Evolutionary conservation across 441 rosid genomes (phyloP).

Genomic region (Erodium chrysanthum): DNA sequence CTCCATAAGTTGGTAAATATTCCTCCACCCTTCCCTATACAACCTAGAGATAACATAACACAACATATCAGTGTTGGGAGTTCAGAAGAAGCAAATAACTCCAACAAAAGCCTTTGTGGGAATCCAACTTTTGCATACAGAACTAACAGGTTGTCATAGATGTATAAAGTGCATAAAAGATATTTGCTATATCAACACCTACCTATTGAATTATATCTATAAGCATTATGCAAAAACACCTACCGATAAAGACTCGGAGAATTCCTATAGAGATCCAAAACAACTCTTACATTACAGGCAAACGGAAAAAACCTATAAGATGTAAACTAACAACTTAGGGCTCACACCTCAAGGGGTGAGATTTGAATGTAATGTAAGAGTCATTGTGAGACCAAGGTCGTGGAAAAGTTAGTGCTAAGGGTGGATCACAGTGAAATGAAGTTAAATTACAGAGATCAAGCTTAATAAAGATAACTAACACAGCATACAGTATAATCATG

Average conservation of each 20-base stretch:
- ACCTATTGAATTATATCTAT: not conserved
- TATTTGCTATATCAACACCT: not conserved
- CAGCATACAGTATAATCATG: not conserved
- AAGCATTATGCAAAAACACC: not conserved
- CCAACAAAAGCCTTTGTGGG: not conserved
- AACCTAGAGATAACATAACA: constrained; percentile 16
- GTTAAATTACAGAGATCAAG: not conserved
- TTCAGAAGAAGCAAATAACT: not conserved
- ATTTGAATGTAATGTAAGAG: not conserved
- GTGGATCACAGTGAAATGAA: not conserved
- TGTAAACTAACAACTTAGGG: not conserved
- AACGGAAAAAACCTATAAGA: not conserved
- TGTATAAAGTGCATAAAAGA: not conserved
- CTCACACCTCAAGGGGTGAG: not conserved
- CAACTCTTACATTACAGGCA: not conserved
- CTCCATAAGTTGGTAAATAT: constrained; percentile 26
- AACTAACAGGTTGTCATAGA: not conserved
- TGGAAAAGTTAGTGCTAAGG: not conserved
- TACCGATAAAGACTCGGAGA: not conserved
- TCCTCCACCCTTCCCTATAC: constrained; percentile 24
- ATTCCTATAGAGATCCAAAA: not conserved
- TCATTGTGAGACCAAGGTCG: not conserved
- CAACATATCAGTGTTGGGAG: not conserved
- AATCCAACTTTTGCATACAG: not conserved
- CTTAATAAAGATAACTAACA: not conserved